These are phyloP conservation scores for Paracoccidioides lutzii DNA, from an alignment of 2,329 filamentous ascomycete species.

Conservation along the genomic window DNA sequence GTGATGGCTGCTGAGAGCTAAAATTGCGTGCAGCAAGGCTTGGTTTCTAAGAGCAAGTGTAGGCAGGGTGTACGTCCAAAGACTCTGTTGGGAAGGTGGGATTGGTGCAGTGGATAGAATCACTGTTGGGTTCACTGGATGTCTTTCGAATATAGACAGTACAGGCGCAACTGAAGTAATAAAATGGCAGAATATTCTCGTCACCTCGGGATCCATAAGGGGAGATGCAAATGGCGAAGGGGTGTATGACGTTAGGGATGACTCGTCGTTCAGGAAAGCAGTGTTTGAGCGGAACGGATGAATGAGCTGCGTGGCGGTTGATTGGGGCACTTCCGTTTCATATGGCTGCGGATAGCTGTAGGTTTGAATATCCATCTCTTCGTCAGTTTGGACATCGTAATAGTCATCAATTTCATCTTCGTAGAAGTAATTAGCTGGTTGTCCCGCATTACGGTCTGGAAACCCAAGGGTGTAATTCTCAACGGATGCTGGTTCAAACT, in stretches of 20 bases:
- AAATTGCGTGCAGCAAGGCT: slow-evolving; percentile 79
- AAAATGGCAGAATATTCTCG: slow-evolving; percentile 81
- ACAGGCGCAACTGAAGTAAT: slow-evolving; percentile 76
- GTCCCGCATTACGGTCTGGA: not conserved
- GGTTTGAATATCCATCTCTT: slow-evolving; percentile 38
- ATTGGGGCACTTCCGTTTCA: slow-evolving; percentile 16
- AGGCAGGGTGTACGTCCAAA: slow-evolving; percentile 66
- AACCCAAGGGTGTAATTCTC: not conserved
- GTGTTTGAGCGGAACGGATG: slow-evolving; percentile 38
- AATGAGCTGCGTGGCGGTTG: slow-evolving; percentile 31
- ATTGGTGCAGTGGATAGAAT: slow-evolving; percentile 50
- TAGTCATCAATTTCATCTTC: slow-evolving; percentile 48
- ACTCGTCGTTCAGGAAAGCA: slow-evolving; percentile 35
- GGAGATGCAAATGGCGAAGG: slow-evolving; percentile 56
- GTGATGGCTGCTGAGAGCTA: slow-evolving; percentile 75
- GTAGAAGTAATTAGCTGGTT: slow-evolving; percentile 22
- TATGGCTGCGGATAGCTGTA: slow-evolving; percentile 19
- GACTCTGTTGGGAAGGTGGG: slow-evolving; percentile 44
- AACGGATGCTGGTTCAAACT: not conserved
- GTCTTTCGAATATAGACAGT: slow-evolving; percentile 76
- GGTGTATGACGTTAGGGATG: slow-evolving; percentile 50
- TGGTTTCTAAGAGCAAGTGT: slow-evolving; percentile 71
- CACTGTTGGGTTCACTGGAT: slow-evolving; percentile 58
- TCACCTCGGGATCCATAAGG: slow-evolving; percentile 65
- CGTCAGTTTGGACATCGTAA: slow-evolving; percentile 50